Base-by-base conservation (phyloP, 2,329 filamentous ascomycete genomes). In the Fusarium stilboides region DNA sequence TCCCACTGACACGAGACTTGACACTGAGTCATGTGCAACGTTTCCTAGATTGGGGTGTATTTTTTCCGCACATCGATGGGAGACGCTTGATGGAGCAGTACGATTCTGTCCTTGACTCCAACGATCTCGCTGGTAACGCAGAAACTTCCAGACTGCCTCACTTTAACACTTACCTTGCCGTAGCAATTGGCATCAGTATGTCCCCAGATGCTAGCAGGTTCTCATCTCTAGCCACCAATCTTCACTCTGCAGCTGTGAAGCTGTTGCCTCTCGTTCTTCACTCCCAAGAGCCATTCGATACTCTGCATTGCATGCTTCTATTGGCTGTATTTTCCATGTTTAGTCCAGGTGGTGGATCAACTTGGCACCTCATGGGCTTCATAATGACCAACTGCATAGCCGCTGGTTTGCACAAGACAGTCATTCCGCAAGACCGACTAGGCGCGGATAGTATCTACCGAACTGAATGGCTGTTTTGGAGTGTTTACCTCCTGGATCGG, bases 361-460 rank as follows among this genome's bases (percentile, higher is more conserved):
- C 52, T 0, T 68, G 65, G 65, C 63, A 68, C 4, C 44, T 68
- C 0, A 44, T 64, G 52, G 65, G 65, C 0, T 62, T 68, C 0
- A 68, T 67, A 0, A 68, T 67, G 47, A 68, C 63, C 0, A 68
- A 62, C 2, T 68, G 57, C 2, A 50, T 68, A 33, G 65, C 65
- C 1, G 42, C 46, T 13, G 63, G 65, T 0, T 13, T 68, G 0
- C 63, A 68, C 4, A 68, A 68, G 1, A 33, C 37, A 3, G 5
- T 24, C 1, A 31, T 57, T 0, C 43, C 47, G 0, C 52, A 45
- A 12, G 28, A 34, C 1, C 37, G 52, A 1, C 19, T 57, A 2
- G 47, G 49, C 2, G 3, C 3, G 1, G 28, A 64, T 5, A 9
- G 17, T 6, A 46, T 22, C 3, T 68, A 59, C n/a, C 52, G 53